Conservation (phyloP, 768 basidiomycete genomes). For the Lentinula raphanica region DNA sequence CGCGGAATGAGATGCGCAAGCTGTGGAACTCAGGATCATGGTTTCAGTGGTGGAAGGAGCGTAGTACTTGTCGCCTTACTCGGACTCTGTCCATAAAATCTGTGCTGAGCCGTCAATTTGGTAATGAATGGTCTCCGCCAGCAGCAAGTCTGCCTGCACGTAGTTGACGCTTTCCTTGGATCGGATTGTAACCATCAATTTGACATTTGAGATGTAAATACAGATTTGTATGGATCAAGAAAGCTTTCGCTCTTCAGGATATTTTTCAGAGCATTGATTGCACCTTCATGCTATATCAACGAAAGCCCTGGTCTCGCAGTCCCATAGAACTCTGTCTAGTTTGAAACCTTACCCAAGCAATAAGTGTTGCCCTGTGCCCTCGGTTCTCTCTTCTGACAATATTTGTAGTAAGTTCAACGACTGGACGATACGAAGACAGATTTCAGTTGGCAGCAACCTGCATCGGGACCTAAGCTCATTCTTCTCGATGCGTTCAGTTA, state of each 20-base stretch:
- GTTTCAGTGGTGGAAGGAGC: slow-evolving; percentile 27
- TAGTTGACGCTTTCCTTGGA: neutral
- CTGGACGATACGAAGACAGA: neutral
- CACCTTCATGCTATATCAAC: too few relatives aligned
- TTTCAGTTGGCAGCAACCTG: neutral
- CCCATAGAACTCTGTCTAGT: too few relatives aligned
- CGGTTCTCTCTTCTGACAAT: too few relatives aligned
- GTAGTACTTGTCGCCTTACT: slow-evolving; percentile 22
- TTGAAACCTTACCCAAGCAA: too few relatives aligned
- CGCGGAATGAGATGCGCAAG: slow-evolving; percentile 14
- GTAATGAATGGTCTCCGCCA: slow-evolving; percentile 16
- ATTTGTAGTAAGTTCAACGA: too few relatives aligned
- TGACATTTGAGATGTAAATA: too few relatives aligned
- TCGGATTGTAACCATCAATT: too few relatives aligned
- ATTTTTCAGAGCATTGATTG: too few relatives aligned
- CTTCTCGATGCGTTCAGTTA: neutral
- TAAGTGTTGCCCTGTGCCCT: too few relatives aligned
- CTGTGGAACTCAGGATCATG: slow-evolving; percentile 14
- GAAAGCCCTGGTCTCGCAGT: too few relatives aligned
- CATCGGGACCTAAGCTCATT: neutral
- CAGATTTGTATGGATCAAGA: too few relatives aligned
- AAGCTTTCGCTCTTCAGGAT: too few relatives aligned
- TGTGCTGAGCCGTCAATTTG: slow-evolving; percentile 20
- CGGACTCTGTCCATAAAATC: slow-evolving; percentile 18
- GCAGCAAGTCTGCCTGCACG: neutral